Evolutionary conservation across 768 basidiomycete species (phyloP).

Genomic region (Leccinum variicolor): DNA sequence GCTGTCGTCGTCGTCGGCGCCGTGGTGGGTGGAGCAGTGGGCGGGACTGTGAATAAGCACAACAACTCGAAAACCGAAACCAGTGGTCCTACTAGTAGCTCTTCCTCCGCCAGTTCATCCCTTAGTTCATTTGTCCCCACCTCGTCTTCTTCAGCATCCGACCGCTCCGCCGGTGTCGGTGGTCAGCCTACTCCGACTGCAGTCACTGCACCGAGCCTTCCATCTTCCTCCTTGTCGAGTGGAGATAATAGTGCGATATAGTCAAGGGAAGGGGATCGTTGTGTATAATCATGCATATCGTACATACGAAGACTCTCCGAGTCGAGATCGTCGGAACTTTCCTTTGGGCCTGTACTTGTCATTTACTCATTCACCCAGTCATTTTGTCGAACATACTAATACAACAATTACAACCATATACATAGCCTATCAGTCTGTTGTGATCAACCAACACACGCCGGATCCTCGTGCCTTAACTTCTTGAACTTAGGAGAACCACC

Average conservation of each 20-base stretch:
- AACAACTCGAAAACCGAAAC: neutral
- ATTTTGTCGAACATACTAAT: neutral
- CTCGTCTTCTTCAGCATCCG: too few species aligned
- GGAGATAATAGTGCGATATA: neutral
- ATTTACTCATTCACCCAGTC: too few species aligned
- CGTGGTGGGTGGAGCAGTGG: slow-evolving; percentile 57
- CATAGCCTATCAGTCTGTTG: too few species aligned
- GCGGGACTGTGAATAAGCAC: slow-evolving; percentile 39
- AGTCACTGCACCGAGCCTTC: neutral
- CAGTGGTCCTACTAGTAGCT: fast-evolving
- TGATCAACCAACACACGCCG: neutral
- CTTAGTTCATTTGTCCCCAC: too few species aligned
- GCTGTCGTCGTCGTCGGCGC: slow-evolving; percentile 46
- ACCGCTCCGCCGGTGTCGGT: neutral
- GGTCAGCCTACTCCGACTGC: neutral
- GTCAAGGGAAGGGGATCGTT: neutral
- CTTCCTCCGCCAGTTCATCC: neutral
- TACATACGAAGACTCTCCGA: too few species aligned
- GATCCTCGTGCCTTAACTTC: neutral
- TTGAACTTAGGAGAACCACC: slow-evolving; percentile 50
- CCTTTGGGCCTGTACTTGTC: neutral
- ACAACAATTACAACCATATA: neutral
- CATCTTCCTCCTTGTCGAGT: neutral
- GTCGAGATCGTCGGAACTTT: neutral
- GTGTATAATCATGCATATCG: neutral